A percentile compares a stretch with the other conserved stretches of the same genome.
Conservation (phyloP, 2,329 filamentous ascomycete species). For the Tolypocladium ophioglossoides region DNA sequence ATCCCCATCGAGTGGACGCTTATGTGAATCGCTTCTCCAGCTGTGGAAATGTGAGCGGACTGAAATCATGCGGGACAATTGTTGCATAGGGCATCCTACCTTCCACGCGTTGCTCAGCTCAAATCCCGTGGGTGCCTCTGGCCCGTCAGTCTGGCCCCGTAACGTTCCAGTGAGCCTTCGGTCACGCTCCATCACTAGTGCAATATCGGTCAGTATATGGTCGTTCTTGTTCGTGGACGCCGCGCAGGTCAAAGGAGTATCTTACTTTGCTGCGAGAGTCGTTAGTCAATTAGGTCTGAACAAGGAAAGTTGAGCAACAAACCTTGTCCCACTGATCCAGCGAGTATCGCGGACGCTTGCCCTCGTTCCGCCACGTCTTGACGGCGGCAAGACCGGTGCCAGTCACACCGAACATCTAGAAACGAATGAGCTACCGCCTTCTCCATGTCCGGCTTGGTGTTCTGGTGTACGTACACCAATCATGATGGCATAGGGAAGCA, state of each 20-base stretch:
- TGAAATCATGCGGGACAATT: not conserved
- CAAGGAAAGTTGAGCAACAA: conserved; percentile 12
- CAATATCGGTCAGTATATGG: conserved; percentile 2
- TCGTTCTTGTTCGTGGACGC: not conserved
- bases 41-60: conserved; percentile 17
- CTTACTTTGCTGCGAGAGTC: conserved; percentile 42
- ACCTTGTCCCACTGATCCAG: conserved; percentile 55
- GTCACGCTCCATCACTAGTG: conserved; percentile 55
- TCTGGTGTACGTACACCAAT: conserved; percentile 37
- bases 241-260: not conserved
- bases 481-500: conserved; percentile 57
- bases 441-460: conserved; percentile 2
- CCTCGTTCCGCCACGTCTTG: conserved; percentile 47
- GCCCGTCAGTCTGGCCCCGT: conserved; percentile 46
- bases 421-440: conserved; percentile 12
- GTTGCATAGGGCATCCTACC: conserved; percentile 27
- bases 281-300: conserved; percentile 14
- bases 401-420: conserved; percentile 52
- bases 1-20: conserved; percentile 1
- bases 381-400: conserved; percentile 48
- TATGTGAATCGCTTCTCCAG: conserved; percentile 43
- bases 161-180: conserved; percentile 47
- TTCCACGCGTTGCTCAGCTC: conserved; percentile 55
- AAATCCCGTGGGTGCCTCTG: conserved; percentile 46
- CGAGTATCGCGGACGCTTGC: conserved; percentile 49